Evolutionary conservation across 2,329 filamentous ascomycete genomes (phyloP).

Genomic region (Stagonosporopsis vannaccii): DNA sequence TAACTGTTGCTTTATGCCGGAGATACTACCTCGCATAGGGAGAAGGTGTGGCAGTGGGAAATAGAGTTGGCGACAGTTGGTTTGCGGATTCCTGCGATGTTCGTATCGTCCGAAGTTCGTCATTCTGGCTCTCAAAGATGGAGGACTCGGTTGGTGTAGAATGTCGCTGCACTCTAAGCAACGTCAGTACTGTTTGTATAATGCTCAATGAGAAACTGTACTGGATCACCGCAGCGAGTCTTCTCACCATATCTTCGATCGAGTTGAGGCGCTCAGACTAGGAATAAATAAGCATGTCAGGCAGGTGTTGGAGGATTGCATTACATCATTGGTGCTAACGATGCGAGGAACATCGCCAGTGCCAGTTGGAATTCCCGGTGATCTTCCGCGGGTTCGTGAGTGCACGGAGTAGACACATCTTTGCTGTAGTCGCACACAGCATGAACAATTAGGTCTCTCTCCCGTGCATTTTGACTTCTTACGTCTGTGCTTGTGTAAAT

Average conservation of each 20-base stretch:
- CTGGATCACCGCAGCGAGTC: slow-evolving; percentile 10
- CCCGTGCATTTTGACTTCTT: slow-evolving; percentile 17
- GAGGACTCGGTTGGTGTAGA: not conserved
- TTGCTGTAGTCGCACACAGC: slow-evolving; percentile 16
- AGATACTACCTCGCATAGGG: not conserved
- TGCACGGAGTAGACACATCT: slow-evolving; percentile 12
- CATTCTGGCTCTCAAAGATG: not conserved
- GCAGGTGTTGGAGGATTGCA: not conserved
- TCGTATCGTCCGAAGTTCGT: not conserved
- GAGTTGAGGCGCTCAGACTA: slow-evolving; percentile 8
- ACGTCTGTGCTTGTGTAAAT: slow-evolving; percentile 10
- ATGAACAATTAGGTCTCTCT: slow-evolving; percentile 15
- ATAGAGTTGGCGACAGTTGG: not conserved
- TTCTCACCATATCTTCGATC: slow-evolving; percentile 11
- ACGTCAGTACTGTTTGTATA: not conserved
- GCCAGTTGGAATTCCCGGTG: not conserved
- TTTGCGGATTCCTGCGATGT: not conserved
- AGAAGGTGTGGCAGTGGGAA: not conserved
- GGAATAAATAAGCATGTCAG: not conserved
- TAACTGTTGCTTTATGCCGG: not conserved
- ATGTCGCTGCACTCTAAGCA: not conserved
- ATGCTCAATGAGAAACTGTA: not conserved
- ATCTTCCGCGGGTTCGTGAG: slow-evolving; percentile 4
- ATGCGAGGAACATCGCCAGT: not conserved
- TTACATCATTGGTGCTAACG: not conserved